Percentiles rank a stretch among this genome's conserved stretches.
phyloP scores from a whole-genome alignment of 2,329 filamentous ascomycete species.

The Apiospora marii region DNA sequence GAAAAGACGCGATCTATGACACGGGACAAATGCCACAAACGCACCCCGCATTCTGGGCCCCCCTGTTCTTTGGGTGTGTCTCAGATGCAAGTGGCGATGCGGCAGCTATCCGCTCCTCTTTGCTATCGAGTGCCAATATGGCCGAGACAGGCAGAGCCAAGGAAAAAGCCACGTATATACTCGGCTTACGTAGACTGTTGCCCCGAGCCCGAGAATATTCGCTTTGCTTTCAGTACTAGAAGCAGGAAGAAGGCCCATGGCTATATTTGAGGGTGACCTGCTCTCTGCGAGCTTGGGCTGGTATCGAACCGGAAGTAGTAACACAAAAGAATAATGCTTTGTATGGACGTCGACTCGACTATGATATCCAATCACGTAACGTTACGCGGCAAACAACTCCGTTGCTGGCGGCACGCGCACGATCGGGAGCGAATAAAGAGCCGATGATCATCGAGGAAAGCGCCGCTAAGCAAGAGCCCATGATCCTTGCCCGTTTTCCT shows the following conservation, averaged over 20 bases:
- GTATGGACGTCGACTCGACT: too few relatives aligned
- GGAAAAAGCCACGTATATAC: background rate
- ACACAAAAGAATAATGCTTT: too few relatives aligned
- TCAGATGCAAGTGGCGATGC: conserved; percentile 6
- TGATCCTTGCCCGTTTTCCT: background rate
- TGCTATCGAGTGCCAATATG: background rate
- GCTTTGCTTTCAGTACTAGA: background rate
- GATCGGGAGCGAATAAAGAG: background rate
- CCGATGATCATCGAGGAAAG: background rate
- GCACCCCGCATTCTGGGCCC: conserved; percentile 1
- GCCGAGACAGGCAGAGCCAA: conserved; percentile 1
- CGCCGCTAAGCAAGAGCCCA: background rate
- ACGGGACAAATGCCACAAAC: background rate
- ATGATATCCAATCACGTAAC: background rate
- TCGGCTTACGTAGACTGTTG: background rate
- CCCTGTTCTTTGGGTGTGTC: background rate
- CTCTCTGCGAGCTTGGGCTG: background rate
- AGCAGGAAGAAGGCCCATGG: too few relatives aligned
- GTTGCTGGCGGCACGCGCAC: background rate
- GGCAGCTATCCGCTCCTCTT: background rate
- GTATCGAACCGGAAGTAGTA: background rate
- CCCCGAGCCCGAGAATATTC: background rate
- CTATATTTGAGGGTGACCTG: too few relatives aligned
- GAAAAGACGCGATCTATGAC: background rate
- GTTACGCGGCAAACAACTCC: background rate